Conservation (phyloP, 345 rosid species). For the Pseudoturritis turrita region DNA sequence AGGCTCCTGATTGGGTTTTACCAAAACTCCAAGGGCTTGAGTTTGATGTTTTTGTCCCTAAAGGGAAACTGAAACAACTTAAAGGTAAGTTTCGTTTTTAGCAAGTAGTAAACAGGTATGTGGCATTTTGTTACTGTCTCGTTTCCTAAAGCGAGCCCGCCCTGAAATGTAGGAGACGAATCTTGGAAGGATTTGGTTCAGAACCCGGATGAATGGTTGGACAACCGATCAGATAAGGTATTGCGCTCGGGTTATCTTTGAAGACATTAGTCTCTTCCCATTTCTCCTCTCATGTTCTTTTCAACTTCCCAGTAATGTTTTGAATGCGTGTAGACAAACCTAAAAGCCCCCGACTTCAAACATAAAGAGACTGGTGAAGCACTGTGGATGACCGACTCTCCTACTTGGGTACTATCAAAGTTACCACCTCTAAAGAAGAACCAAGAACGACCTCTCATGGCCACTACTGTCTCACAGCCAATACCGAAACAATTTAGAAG, state of each 20-base stretch:
- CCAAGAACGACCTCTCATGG: conserved; percentile 10
- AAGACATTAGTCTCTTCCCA: not conserved
- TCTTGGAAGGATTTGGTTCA: conserved; percentile 67
- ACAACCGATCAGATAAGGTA: conserved; percentile 61
- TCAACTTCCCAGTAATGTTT: not conserved
- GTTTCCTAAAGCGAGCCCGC: not conserved
- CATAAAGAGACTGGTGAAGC: conserved; percentile 58
- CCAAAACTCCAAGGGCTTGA: conserved; percentile 33
- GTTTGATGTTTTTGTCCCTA: conserved; percentile 33
- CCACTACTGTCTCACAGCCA: not conserved
- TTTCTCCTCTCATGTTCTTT: not conserved
- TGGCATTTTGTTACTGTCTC: not conserved
- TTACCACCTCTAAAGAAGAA: conserved; percentile 48
- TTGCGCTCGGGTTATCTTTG: not conserved
- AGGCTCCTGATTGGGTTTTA: conserved; percentile 44
- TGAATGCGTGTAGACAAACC: conserved; percentile 28
- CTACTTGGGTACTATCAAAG: conserved; percentile 54
- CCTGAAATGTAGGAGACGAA: conserved; percentile 47
- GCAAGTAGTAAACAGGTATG: not conserved
- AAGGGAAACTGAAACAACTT: conserved; percentile 28
- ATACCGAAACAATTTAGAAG: not conserved
- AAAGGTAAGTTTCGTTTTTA: conserved; percentile 35
- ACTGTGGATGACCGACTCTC: conserved; percentile 52
- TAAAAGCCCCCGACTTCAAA: conserved; percentile 62
- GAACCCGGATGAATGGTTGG: conserved; percentile 68